These are phyloP conservation scores for Coprinopsis cinerea DNA, from an alignment of 768 basidiomycete genomes.

Conservation along the genomic window DNA sequence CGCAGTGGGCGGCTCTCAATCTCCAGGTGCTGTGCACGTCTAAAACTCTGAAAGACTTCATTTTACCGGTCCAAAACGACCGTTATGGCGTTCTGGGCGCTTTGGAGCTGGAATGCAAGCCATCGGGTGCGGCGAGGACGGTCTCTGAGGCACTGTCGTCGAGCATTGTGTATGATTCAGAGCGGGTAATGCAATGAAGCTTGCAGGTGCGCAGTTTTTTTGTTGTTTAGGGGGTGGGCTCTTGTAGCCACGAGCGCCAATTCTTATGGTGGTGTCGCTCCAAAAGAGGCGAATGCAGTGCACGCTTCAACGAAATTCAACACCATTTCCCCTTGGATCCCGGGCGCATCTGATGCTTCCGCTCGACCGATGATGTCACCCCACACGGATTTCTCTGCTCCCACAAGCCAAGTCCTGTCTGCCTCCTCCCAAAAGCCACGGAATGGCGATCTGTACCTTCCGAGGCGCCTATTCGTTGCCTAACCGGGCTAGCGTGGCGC, in stretches of 20 bases:
- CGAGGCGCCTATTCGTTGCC: too few species aligned
- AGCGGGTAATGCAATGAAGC: too few species aligned
- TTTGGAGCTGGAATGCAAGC: neutral
- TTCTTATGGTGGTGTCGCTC: too few species aligned
- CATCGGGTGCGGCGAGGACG: neutral
- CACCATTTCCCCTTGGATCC: neutral
- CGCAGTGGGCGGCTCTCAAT: neutral
- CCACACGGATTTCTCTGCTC: too few species aligned
- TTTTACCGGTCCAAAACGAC: neutral
- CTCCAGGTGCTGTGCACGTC: neutral
- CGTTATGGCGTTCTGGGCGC: neutral
- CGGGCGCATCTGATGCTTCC: neutral
- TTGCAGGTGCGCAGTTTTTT: too few species aligned
- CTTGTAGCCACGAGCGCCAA: neutral
- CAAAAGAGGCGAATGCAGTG: neutral
- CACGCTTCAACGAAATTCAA: neutral
- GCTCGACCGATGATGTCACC: neutral
- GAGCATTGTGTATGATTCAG: too few species aligned
- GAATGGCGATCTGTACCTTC: too few species aligned
- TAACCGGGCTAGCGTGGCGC: too few species aligned
- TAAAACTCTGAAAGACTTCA: neutral
- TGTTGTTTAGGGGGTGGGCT: too few species aligned
- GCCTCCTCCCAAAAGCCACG: too few species aligned
- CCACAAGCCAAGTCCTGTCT: neutral
- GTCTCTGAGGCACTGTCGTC: too few species aligned